Evolutionary conservation across 1,139 yeast genomes (phyloP), one percentile per base, ranked within the genome.

Genomic region (Protomyces macrosporus): DNA sequence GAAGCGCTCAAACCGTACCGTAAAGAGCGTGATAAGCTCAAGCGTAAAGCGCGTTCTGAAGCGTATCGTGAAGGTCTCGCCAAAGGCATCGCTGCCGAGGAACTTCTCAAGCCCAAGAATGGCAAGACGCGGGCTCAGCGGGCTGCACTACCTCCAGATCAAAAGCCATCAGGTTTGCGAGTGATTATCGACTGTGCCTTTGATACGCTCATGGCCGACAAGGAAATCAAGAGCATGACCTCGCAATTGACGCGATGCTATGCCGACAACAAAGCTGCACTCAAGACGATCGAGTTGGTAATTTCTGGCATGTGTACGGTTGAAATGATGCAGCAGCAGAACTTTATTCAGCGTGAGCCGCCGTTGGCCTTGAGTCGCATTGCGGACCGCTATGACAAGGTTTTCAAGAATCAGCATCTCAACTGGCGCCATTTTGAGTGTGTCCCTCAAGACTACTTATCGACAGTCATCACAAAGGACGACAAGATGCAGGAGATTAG

Each of bases 111-210:
- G 40, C 42, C 51, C 12, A 55, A 55, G 52, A 40, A 33, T 4
- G 16, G 39, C 50, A 37, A 39, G 55, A 32, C 39, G 23, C n/a
- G 23, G 16, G 48, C 48, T 6, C 48, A 42, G 48, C 23, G 48
- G 9, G 23, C 48, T 16, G 23, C 16, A 14, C 32, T 16, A 6
- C 35, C 30, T 4, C 14, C 42, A 23, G 37, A 55, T 14, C 68
- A 64, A 16, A 57, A 42, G 37, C 65, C 52, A 12, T 68, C 69
- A 6, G 69, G 52, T n/a, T 66, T 75, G n/a, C 77, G 77, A 4
- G 80, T 91, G 45, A 77, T 90, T 23, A 74, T 93, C 69, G 98
- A 93, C 75, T 93, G 98, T 75, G 88, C 82, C 33, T 93, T 93
- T 74, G 98, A 93, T 72, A 90, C 88, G 53, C 75, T 88, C 71